phyloP scores from a whole-genome alignment of 2,329 filamentous ascomycete genomes.

The Colletotrichum graminicola region DNA sequence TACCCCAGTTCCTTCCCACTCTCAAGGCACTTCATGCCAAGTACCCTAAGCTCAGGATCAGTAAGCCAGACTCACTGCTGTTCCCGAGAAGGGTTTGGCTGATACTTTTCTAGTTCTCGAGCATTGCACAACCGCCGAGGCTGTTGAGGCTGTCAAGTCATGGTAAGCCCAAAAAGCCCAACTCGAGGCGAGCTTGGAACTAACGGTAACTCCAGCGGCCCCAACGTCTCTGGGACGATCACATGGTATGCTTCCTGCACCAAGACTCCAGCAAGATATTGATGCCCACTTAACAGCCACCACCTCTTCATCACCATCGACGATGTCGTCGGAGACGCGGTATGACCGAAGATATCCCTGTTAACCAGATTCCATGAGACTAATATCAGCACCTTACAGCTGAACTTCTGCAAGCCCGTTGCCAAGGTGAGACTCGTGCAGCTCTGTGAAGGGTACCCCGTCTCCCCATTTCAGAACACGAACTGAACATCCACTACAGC shows the following conservation, averaged over 20 bases:
- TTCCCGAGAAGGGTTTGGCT: too few relatives aligned
- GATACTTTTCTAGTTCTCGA: constrained; percentile 66
- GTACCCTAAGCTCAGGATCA: constrained; percentile 79
- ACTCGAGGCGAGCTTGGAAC: neutral
- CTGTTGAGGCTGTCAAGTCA: constrained; percentile 76
- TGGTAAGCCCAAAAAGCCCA: neutral
- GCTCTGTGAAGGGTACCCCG: neutral
- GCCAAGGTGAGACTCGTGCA: constrained; percentile 66
- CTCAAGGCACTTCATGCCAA: constrained; percentile 77
- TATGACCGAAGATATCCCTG: constrained; percentile 31
- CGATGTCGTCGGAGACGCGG: constrained; percentile 70
- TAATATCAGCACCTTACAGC: constrained; percentile 36
- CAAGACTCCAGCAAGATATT: neutral
- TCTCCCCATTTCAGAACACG: neutral
- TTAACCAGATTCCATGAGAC: neutral
- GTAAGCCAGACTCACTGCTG: neutral
- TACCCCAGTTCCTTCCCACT: constrained; percentile 77
- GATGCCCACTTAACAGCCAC: constrained; percentile 67
- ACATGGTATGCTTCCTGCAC: constrained; percentile 48
- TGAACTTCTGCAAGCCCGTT: constrained; percentile 81
- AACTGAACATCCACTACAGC: constrained; percentile 14
- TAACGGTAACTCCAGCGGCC: constrained; percentile 72
- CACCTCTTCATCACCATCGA: constrained; percentile 86
- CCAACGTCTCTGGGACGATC: constrained; percentile 71
- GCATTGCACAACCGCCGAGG: constrained; percentile 89